Conservation (phyloP, 352 stramenopile genomes). For the Paralagenidium karlingii region DNA sequence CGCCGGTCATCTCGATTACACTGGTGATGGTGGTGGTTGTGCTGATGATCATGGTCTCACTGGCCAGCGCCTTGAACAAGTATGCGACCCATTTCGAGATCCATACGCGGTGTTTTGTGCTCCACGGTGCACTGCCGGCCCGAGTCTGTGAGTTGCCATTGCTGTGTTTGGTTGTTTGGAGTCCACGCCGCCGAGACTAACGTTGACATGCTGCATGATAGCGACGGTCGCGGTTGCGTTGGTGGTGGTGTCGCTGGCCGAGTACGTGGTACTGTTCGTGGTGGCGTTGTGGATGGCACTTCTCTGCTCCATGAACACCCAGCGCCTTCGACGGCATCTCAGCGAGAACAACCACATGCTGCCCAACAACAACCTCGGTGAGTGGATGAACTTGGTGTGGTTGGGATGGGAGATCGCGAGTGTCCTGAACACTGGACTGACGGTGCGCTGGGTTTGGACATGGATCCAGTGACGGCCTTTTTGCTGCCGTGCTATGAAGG, state of each 20-base stretch:
- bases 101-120: constrained; percentile 25
- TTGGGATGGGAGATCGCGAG: too few species aligned
- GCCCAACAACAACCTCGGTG: too few species aligned
- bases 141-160: too few species aligned
- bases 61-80: constrained; percentile 21
- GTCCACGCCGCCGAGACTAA: too few species aligned
- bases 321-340: too few species aligned
- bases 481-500: constrained; percentile 81
- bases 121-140: too few species aligned
- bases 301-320: too few species aligned
- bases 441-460: too few species aligned
- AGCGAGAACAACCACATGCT: too few species aligned
- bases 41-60: constrained; percentile 21
- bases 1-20: constrained; percentile 41
- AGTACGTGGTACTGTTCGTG: constrained; percentile 54
- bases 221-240: constrained; percentile 29
- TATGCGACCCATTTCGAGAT: constrained; percentile 18
- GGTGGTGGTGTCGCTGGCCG: constrained; percentile 43
- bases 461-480: constrained; percentile 48
- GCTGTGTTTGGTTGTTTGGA: too few species aligned
- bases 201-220: constrained; percentile 12
- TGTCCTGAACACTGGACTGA: too few species aligned
- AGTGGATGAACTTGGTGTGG: too few species aligned
- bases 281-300: constrained; percentile 58
- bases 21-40: constrained; percentile 33